phyloP scores from a whole-genome alignment of 768 basidiomycete species.

The Neoboletus brunneissimus region DNA sequence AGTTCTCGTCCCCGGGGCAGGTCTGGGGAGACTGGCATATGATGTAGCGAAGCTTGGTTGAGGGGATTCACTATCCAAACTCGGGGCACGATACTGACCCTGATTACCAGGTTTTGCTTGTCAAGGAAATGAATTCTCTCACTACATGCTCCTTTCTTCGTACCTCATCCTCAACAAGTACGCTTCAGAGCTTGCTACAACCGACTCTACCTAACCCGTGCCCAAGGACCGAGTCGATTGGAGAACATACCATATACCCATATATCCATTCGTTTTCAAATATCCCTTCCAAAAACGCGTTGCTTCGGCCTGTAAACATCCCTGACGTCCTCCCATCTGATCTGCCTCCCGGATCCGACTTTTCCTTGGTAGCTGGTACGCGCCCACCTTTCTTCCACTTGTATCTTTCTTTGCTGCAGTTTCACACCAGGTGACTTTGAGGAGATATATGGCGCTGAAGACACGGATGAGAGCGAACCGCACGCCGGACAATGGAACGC shows the following conservation, averaged over 20 bases:
- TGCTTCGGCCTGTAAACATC: conserved; percentile 67
- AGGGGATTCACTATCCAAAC: conserved; percentile 8
- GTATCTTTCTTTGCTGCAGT: neutral
- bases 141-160: conserved; percentile 91
- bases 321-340: conserved; percentile 83
- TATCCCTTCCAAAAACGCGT: conserved; percentile 49
- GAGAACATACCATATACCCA: conserved; percentile 77
- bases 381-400: neutral
- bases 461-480: conserved; percentile 53
- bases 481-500: conserved; percentile 85
- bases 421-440: conserved; percentile 75
- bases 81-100: neutral
- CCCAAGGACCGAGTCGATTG: conserved; percentile 58
- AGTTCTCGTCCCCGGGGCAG: conserved; percentile 88
- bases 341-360: conserved; percentile 61
- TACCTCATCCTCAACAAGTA: conserved; percentile 86
- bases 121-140: conserved; percentile 95
- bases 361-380: conserved; percentile 84
- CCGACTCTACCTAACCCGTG: neutral
- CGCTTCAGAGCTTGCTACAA: conserved; percentile 10
- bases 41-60: conserved; percentile 81
- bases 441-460: conserved; percentile 73
- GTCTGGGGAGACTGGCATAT: conserved; percentile 83
- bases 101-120: conserved; percentile 69
- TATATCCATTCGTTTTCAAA: conserved; percentile 95